Evolutionary conservation across 2,329 filamentous ascomycete species (phyloP).

Genomic region (Colletotrichum musicola): DNA sequence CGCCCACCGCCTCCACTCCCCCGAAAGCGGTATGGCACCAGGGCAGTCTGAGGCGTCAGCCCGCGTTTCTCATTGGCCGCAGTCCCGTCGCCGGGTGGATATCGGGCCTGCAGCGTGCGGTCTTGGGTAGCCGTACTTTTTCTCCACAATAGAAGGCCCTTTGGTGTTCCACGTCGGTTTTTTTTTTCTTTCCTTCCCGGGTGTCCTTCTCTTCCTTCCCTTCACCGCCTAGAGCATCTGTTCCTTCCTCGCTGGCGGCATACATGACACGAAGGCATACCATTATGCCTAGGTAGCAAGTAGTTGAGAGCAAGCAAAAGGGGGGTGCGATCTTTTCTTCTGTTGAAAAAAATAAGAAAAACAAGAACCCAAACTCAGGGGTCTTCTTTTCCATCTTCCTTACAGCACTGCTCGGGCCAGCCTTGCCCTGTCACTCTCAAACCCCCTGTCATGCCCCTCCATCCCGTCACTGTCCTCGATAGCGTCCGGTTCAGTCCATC

Average conservation of each 20-base stretch:
- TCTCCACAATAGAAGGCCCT: background rate
- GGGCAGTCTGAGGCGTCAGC: constrained; percentile 22
- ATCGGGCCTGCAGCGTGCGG: constrained; percentile 2
- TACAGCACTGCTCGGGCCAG: too few species aligned
- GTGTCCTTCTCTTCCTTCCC: background rate
- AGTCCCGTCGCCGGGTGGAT: background rate
- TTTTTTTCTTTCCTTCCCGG: constrained; percentile 25
- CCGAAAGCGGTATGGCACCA: constrained; percentile 38
- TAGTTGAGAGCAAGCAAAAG: too few species aligned
- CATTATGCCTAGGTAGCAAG: too few species aligned
- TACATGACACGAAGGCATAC: too few species aligned
- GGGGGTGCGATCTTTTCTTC: too few species aligned
- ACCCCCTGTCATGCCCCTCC: constrained; percentile 5
- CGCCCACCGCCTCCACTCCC: constrained; percentile 26
- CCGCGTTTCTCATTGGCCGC: constrained; percentile 6
- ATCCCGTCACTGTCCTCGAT: background rate
- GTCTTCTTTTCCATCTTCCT: too few species aligned
- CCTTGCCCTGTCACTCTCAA: too few species aligned
- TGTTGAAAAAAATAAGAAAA: too few species aligned
- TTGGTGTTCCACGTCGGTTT: background rate
- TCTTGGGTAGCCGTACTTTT: constrained; percentile 10
- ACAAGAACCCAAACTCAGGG: too few species aligned
- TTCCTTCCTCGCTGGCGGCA: too few species aligned
- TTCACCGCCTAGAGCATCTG: background rate
- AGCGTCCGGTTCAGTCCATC: background rate